Conservation (phyloP, 257 asterid species). For the Vinca minor region DNA sequence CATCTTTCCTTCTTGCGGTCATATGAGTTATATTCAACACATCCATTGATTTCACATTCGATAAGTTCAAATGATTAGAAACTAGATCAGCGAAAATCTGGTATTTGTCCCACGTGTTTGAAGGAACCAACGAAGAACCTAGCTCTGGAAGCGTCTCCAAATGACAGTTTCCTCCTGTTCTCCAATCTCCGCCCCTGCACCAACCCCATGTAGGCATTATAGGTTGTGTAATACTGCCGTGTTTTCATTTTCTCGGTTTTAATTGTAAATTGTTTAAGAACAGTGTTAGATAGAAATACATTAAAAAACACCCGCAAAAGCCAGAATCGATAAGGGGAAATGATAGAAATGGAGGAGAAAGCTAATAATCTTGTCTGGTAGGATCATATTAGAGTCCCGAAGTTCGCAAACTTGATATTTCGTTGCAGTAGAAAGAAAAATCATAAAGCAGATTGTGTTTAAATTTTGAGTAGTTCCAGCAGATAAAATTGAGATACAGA, state of each 20-base stretch:
- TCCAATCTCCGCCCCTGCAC: constrained; percentile 92
- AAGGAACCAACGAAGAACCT: constrained; percentile 56
- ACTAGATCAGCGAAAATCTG: constrained; percentile 34
- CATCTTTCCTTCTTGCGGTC: constrained; percentile 77
- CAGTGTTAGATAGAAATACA: too few species aligned
- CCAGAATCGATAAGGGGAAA: too few species aligned
- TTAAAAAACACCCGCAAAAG: too few species aligned
- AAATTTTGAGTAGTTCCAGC: too few species aligned
- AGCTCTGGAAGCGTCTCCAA: constrained; percentile 69
- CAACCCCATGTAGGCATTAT: constrained; percentile 1
- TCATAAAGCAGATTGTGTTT: too few species aligned
- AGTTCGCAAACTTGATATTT: too few species aligned
- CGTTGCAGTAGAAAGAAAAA: too few species aligned
- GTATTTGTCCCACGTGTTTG: constrained; percentile 55
- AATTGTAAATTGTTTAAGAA: too few species aligned
- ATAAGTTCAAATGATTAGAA: constrained; percentile 23
- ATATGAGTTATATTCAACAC: constrained; percentile 58
- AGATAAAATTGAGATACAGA: background rate
- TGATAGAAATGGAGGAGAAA: too few species aligned
- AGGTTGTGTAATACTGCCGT: background rate
- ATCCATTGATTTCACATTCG: constrained; percentile 26
- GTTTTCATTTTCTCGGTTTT: background rate
- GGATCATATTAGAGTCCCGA: too few species aligned
- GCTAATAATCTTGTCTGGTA: too few species aligned
- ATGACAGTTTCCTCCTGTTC: constrained; percentile 73